A percentile compares a stretch with the other conserved stretches of the same genome.
Evolutionary conservation across 164 flowering plant species (phyloP).

Genomic region (Tetracentron sinense): DNA sequence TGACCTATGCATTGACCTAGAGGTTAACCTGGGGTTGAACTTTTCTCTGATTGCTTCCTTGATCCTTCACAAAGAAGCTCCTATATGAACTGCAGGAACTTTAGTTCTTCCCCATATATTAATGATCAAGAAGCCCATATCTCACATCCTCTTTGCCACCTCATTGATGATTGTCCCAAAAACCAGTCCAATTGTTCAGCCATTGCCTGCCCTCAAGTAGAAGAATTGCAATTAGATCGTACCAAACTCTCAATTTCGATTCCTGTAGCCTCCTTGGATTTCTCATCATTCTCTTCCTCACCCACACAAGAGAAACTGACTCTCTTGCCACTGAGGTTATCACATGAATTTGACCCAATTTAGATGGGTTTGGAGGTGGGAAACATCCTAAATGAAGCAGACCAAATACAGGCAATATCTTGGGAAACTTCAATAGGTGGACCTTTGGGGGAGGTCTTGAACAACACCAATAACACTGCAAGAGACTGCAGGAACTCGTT

Average conservation of each 20-base stretch:
- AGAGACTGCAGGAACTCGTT: constrained; percentile 31
- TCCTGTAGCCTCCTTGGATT: constrained; percentile 50
- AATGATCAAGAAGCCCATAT: constrained; percentile 32
- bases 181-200: constrained; percentile 39
- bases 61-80: constrained; percentile 39
- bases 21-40: no score
- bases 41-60: constrained; percentile 48
- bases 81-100: constrained; percentile 26
- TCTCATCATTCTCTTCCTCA: constrained; percentile 53
- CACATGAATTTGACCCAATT: constrained; percentile 48
- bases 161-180: constrained; percentile 73
- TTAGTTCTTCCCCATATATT: constrained; percentile 30
- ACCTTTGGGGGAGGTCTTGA: constrained; percentile 81
- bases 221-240: constrained; percentile 48
- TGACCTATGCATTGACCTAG: no score
- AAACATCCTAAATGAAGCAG: constrained; percentile 28
- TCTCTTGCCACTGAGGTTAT: constrained; percentile 49
- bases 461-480: constrained; percentile 30
- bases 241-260: constrained; percentile 80
- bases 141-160: constrained; percentile 50
- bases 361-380: constrained; percentile 63
- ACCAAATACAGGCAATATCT: constrained; percentile 37
- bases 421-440: constrained; percentile 83
- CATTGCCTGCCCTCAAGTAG: no score
- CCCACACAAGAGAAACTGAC: constrained; percentile 43